Conservation (phyloP, 768 basidiomycete genomes). For the Tephrocybe sp. region DNA sequence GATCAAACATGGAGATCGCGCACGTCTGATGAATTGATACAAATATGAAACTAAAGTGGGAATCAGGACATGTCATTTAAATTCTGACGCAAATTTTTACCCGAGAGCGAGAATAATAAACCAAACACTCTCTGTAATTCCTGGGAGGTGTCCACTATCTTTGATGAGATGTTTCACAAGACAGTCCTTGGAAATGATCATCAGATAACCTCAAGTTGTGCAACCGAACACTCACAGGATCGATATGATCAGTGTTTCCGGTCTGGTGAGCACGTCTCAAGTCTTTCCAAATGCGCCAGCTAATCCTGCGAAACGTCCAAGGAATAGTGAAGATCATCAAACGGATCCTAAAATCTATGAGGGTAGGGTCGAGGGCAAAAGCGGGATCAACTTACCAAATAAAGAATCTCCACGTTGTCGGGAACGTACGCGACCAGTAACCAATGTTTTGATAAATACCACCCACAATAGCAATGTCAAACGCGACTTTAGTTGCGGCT, state of each 20-base stretch:
- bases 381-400: conserved; percentile 3
- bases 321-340: conserved; percentile 9
- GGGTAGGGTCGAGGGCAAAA: neutral
- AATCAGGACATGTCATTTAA: neutral
- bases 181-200: conserved; percentile 4
- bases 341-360: neutral
- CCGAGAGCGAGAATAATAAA: conserved; percentile 4
- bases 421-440: conserved; percentile 9
- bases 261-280: conserved; percentile 1
- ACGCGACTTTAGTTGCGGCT: conserved; percentile 7
- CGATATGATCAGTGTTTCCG: conserved; percentile 11
- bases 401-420: conserved; percentile 9
- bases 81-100: neutral
- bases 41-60: neutral
- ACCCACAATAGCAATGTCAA: conserved; percentile 6
- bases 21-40: conserved; percentile 13
- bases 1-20: neutral
- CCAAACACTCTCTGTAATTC: conserved; percentile 7
- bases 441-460: conserved; percentile 13
- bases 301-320: conserved; percentile 9
- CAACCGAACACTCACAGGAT: neutral
- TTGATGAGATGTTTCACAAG: neutral
- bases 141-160: conserved; percentile 4
- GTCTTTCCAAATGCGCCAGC: conserved; percentile 8
- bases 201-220: neutral